Evolutionary conservation across 1,139 yeast genomes (phyloP), one percentile per base, ranked within the genome.

Genomic region (Taphrina communis): DNA sequence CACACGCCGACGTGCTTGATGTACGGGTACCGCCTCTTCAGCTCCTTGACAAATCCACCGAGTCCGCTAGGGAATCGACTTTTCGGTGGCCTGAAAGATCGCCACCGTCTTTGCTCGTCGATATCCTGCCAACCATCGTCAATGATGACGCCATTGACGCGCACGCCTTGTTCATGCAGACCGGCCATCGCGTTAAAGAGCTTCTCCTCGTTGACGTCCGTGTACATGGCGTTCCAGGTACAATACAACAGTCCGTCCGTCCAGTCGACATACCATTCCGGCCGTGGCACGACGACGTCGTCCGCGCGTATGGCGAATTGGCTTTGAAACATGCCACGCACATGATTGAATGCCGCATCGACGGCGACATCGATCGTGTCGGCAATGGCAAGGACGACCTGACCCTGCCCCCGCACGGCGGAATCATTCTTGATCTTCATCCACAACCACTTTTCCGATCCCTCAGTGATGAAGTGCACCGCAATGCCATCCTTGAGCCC

Each of bases 71-170:
- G 78, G 59, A 77, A 77, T 53, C 72, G 69, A 1, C 68, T 72
- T 41, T 72, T 71, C 31, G 75, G 74, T 21, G 76, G 74, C 42
- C 73, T 73, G 48, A 74, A 72, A 17, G 71, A 69, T 55, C 70
- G 65, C 31, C 75, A 70, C 42, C 73, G 75, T 12, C 78, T 72
- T 12, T 73, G 58, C n/a, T 68, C 70, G 35, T 70, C 71, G 6
- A 73, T 71, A 38, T 69, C 70, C 62, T 76, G 78, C 79, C 79
- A 77, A 12, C 79, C 79, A 66, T 77, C 79, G 65, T 77, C 79
- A 46, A 77, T 74, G 41, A 77, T 73, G 14, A 77, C 65, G 8
- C 74, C 73, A 4, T 73, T 69, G 17, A 77, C 70, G 6, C 72
- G 71, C 7, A 75, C 60, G 3, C 74, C 76, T 7, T 72, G 55